Conservation (phyloP, 306 rosid genomes). For the Hylodesmum podocarpum region DNA sequence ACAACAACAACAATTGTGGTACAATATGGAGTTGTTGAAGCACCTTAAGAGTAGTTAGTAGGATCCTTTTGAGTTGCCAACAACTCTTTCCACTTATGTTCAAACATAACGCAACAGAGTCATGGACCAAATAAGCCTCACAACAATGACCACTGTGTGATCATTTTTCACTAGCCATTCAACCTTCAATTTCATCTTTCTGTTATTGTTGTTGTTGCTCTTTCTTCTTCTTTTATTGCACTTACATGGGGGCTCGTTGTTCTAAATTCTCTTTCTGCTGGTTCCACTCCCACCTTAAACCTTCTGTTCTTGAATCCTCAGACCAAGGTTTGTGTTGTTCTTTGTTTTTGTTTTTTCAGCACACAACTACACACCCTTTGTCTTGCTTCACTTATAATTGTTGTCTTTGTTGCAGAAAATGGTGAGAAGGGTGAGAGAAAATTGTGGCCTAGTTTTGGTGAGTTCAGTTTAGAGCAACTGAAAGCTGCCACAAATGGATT, state of each 20-base stretch:
- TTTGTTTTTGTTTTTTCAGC: background rate
- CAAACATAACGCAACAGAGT: conserved; percentile 11
- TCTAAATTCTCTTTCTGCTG: conserved; percentile 89
- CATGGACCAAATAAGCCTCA: conserved; percentile 25
- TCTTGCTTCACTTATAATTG: background rate
- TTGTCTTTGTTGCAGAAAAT: conserved; percentile 56
- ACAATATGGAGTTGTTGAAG: background rate
- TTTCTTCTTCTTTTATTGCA: background rate
- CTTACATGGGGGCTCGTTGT: conserved; percentile 85
- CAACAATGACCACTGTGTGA: conserved; percentile 39
- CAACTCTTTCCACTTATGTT: conserved; percentile 31
- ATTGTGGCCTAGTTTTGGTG: conserved; percentile 61
- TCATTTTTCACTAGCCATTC: conserved; percentile 21
- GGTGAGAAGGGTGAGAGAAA: conserved; percentile 58
- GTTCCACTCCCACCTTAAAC: conserved; percentile 75
- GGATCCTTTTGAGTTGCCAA: conserved; percentile 13
- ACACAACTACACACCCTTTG: background rate
- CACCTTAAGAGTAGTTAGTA: conserved; percentile 5
- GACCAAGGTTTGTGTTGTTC: conserved; percentile 59
- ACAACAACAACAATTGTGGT: background rate
- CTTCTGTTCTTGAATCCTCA: conserved; percentile 78
- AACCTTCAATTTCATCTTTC: conserved; percentile 4
- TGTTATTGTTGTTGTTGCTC: conserved; percentile 1
- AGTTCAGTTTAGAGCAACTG: conserved; percentile 76
- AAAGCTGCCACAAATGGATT: conserved; percentile 70